Percentiles rank a stretch among this genome's conserved stretches.
These are phyloP conservation scores for Bullera alba DNA, from an alignment of 768 basidiomycete species.

Conservation along the genomic window DNA sequence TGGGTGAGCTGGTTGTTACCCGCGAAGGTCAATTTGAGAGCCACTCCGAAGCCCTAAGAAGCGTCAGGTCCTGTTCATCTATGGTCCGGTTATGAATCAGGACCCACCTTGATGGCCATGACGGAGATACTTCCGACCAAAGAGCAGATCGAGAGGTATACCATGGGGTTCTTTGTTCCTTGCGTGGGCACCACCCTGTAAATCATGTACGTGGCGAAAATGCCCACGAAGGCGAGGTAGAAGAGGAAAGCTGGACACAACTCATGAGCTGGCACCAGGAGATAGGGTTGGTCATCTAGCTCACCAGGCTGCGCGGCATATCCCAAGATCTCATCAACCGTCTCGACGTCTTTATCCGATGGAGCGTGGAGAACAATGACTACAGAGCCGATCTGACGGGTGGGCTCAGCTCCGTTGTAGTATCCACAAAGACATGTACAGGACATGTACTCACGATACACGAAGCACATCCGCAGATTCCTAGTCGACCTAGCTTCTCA, in stretches of 20 bases:
- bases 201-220: constrained; percentile 79
- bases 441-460: constrained; percentile 37
- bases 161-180: constrained; percentile 77
- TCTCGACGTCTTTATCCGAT: constrained; percentile 84
- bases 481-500: constrained; percentile 89
- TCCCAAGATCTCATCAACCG: constrained; percentile 84
- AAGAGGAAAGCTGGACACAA: constrained; percentile 68
- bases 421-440: background rate
- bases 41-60: constrained; percentile 74
- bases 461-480: constrained; percentile 49
- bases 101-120: constrained; percentile 79
- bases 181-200: constrained; percentile 74
- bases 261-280: background rate
- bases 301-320: constrained; percentile 90
- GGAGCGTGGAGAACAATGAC: constrained; percentile 96
- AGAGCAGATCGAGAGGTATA: constrained; percentile 95
- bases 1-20: constrained; percentile 94
- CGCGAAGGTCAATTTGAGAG: constrained; percentile 83
- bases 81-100: background rate
- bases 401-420: background rate
- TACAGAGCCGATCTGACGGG: constrained; percentile 59
- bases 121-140: constrained; percentile 92
- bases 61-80: constrained; percentile 2
- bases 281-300: constrained; percentile 24
- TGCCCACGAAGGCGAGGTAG: constrained; percentile 77